These are phyloP conservation scores for Nannizzia gypsea DNA, from an alignment of 2,329 filamentous ascomycete species.

Conservation along the genomic window DNA sequence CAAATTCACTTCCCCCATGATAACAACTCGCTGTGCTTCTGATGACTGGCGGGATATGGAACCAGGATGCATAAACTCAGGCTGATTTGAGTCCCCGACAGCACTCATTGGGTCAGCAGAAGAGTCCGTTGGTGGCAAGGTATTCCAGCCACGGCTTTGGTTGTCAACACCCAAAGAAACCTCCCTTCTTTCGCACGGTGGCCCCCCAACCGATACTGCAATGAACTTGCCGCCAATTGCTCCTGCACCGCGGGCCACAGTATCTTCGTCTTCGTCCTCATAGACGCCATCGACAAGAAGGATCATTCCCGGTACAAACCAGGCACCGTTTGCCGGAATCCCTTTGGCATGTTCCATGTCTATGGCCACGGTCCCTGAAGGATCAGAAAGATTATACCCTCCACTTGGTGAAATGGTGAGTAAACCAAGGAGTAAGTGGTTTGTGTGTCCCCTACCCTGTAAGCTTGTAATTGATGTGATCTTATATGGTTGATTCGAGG, in stretches of 20 bases:
- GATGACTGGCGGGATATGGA: neutral
- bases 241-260: constrained; percentile 59
- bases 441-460: constrained; percentile 66
- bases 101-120: neutral
- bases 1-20: constrained; percentile 76
- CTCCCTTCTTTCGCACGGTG: constrained; percentile 75
- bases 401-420: constrained; percentile 71
- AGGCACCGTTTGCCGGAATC: constrained; percentile 74
- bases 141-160: constrained; percentile 24
- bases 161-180: constrained; percentile 62
- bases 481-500: constrained; percentile 53
- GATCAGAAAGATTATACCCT: constrained; percentile 67
- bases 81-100: neutral
- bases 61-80: neutral
- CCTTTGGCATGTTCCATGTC: constrained; percentile 70
- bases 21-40: constrained; percentile 45
- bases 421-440: constrained; percentile 77
- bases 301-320: constrained; percentile 93
- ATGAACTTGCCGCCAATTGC: constrained; percentile 87
- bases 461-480: constrained; percentile 74
- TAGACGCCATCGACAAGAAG: constrained; percentile 93
- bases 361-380: constrained; percentile 76
- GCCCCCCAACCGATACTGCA: constrained; percentile 80
- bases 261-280: constrained; percentile 68
- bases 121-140: constrained; percentile 20